Percentiles rank a stretch among this genome's conserved stretches.
These are phyloP conservation scores for Lagenidium giganteum DNA, from an alignment of 352 stramenopile species.

Conservation along the genomic window DNA sequence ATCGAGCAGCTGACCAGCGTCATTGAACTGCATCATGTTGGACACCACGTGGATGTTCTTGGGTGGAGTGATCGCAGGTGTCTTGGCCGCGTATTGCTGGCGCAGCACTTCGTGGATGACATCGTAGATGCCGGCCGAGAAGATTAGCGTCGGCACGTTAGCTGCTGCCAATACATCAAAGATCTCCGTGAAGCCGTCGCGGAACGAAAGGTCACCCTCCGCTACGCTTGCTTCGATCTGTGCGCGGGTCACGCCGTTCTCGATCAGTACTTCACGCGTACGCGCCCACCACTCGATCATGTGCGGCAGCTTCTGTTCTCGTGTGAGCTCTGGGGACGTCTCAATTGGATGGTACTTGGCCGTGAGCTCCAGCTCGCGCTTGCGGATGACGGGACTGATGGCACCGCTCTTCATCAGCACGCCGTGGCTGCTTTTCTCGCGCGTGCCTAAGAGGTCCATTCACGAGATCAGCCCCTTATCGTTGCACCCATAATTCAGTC, in stretches of 20 bases:
- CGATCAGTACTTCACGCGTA: constrained; percentile 34
- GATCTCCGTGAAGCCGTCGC: constrained; percentile 37
- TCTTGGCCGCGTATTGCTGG: constrained; percentile 44
- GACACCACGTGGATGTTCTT: constrained; percentile 75
- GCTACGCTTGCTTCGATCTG: constrained; percentile 48
- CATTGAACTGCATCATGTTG: constrained; percentile 79
- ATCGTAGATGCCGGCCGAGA: constrained; percentile 53
- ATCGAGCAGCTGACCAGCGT: constrained; percentile 26
- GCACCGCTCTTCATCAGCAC: constrained; percentile 20
- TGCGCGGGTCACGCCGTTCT: constrained; percentile 29
- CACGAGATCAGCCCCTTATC: no score
- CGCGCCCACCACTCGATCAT: constrained; percentile 54
- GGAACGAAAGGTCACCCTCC: constrained; percentile 52
- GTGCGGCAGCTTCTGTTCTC: constrained; percentile 43
- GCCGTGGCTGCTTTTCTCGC: constrained; percentile 15
- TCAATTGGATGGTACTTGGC: constrained; percentile 47
- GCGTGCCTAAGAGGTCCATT: constrained; percentile 31
- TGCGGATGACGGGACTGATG: constrained; percentile 13
- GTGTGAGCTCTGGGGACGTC: constrained; percentile 36
- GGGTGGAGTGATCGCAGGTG: constrained; percentile 15
- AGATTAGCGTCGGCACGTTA: constrained; percentile 55
- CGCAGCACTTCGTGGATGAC: constrained; percentile 48
- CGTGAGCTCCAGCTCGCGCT: constrained; percentile 47
- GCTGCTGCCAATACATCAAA: constrained; percentile 27
- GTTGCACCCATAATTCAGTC: no score